phyloP scores from a whole-genome alignment of 176 grass and related monocot genomes.

The Aegilops umbellulata region DNA sequence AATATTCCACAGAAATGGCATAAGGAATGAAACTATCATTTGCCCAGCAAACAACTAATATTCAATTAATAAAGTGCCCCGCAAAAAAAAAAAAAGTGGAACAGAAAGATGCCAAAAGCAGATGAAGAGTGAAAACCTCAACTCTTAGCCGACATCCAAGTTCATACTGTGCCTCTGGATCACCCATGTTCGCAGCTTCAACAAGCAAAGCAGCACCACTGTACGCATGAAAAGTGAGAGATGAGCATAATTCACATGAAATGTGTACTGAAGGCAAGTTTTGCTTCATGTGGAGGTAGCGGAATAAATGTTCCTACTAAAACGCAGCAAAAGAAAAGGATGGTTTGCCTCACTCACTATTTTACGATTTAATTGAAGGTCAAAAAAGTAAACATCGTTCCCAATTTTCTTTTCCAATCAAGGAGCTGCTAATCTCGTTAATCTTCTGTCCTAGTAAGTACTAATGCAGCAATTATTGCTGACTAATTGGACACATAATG shows the following conservation, averaged over 20 bases:
- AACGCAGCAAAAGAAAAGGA: neutral
- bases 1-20: neutral
- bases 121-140: conserved; percentile 46
- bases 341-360: neutral
- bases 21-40: neutral
- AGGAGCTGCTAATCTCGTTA: neutral
- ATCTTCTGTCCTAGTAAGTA: neutral
- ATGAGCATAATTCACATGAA: conserved; percentile 13
- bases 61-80: neutral
- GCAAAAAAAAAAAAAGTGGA: neutral
- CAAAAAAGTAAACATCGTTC: neutral
- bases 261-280: conserved; percentile 2
- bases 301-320: conserved; percentile 1
- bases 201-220: conserved; percentile 92
- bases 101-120: neutral
- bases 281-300: neutral
- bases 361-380: neutral
- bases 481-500: neutral
- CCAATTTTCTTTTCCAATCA: neutral
- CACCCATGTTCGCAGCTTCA: conserved; percentile 95
- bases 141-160: conserved; percentile 83
- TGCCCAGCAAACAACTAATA: neutral
- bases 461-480: neutral
- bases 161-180: conserved; percentile 93
- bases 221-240: conserved; percentile 7